Evolutionary conservation across 2,329 filamentous ascomycete species (phyloP), one percentile per base, ranked within the genome.

Genomic region (Phialophora verrucosa): DNA sequence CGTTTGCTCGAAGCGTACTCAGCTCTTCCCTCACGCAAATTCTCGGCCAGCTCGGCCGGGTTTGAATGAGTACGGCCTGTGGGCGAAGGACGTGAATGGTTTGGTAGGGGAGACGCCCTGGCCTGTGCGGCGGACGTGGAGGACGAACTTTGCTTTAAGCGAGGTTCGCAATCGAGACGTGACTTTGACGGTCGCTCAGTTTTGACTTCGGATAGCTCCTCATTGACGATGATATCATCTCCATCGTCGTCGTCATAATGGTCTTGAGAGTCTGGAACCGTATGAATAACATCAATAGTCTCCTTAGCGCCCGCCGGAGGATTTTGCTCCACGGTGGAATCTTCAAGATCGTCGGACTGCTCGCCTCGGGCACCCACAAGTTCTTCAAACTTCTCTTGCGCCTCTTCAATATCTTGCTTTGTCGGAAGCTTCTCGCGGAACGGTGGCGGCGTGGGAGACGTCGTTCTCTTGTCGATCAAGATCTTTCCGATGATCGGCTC

Each of bases 401-500:
- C 65, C 44, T 63, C 55, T n/a, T 63, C 31, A n/a, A 69, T 55
- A 4, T 65, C 59, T 44, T 67, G 29, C 38, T 55, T 67, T 8
- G 42, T 62, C 25, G 20, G 25, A 25, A 23, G 29, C 27, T 7
- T 11, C 20, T n/a, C 31, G 25, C 8, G 17, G 6, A n/a, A 6
- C 12, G 27, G 14, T 25, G 50, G 3, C 42, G 50, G 55, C 35
- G 47, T 17, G 17, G 51, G 44, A 20, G 61, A 62, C 10, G 20
- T 1, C 25, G 60, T 50, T 49, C 32, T 51, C 32, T 56, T 63
- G 23, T 65, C 61, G 29, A 73, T 68, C 67, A 73, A 65, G 50
- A 73, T 72, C 14, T 55, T 66, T 8, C 71, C 70, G 20, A 72
- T 59, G 20, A 61, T 32, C n/a, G 70, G 70, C 27, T 71, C 49